phyloP scores from a whole-genome alignment of 73 alveolate species.

The Paraurostyla sp. region DNA sequence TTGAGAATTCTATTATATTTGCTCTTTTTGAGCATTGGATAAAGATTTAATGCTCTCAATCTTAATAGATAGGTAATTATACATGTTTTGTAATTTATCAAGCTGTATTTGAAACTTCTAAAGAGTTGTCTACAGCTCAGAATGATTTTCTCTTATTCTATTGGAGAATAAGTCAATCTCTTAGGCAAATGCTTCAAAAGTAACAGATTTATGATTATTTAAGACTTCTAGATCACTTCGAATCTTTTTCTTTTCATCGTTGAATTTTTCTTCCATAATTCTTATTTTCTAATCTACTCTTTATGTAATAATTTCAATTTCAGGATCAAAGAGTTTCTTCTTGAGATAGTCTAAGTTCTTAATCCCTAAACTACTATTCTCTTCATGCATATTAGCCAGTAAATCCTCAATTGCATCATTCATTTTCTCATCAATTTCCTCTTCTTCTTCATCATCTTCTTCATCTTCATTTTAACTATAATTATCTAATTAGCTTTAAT shows the following conservation, averaged over 20 bases:
- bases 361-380: conserved; percentile 27
- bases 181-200: not conserved
- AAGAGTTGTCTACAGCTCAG: not conserved
- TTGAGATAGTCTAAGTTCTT: conserved; percentile 10
- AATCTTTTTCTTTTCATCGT: not conserved
- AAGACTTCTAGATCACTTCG: not conserved
- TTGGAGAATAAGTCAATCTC: not conserved
- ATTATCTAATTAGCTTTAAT: not conserved
- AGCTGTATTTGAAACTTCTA: not conserved
- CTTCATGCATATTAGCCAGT: conserved; percentile 38
- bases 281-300: not conserved
- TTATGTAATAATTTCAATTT: not conserved
- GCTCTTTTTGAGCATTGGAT: not conserved
- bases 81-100: conserved; percentile 25
- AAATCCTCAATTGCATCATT: conserved; percentile 30
- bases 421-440: conserved; percentile 29
- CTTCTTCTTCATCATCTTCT: conserved; percentile 39
- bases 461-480: too few species aligned
- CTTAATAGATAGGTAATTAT: conserved; percentile 19
- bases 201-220: not conserved
- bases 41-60: not conserved
- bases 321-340: conserved; percentile 44
- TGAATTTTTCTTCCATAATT: not conserved
- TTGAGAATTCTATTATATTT: not conserved
- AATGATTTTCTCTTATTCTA: not conserved